Conservation (phyloP, 1,284 basidiomycete species). For the Heliocybe sulcata region DNA sequence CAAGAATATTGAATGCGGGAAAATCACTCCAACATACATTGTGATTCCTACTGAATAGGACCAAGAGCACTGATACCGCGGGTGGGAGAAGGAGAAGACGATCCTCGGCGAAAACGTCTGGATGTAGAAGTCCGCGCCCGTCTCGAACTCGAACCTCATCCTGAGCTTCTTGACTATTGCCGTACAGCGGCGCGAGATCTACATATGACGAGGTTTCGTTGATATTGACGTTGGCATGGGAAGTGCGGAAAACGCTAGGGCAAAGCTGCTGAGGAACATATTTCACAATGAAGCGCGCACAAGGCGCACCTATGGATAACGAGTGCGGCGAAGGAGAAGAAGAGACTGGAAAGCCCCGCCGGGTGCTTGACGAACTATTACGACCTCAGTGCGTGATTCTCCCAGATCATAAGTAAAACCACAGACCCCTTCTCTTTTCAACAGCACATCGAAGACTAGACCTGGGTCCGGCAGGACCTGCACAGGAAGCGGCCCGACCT, state of each 20-base stretch:
- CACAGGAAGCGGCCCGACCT: slow-evolving; percentile 50
- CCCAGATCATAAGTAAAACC: background rate
- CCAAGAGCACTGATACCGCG: slow-evolving; percentile 60
- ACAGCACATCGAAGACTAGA: slow-evolving; percentile 65
- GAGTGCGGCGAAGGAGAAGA: slow-evolving; percentile 78
- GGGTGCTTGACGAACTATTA: slow-evolving; percentile 68
- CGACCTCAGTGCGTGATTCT: slow-evolving; percentile 1
- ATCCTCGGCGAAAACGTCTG: slow-evolving; percentile 73
- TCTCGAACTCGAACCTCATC: slow-evolving; percentile 54
- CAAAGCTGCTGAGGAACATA: background rate
- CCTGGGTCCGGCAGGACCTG: slow-evolving; percentile 72
- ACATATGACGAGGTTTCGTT: slow-evolving; percentile 88
- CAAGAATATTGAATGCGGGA: background rate
- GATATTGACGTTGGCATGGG: slow-evolving; percentile 55
- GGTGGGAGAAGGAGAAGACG: slow-evolving; percentile 79
- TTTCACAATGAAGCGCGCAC: background rate
- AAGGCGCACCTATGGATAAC: slow-evolving; percentile 50
- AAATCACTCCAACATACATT: slow-evolving; percentile 45
- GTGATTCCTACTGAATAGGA: slow-evolving; percentile 82
- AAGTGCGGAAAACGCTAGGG: slow-evolving; percentile 64
- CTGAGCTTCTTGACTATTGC: slow-evolving; percentile 56
- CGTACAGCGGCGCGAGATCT: slow-evolving; percentile 78
- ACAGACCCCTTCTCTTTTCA: slow-evolving; percentile 51
- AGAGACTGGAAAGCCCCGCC: slow-evolving; percentile 67
- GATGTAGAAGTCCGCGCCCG: slow-evolving; percentile 59